Evolutionary conservation across 208 protist genomes (phyloP).

Genomic region (Leptomonas seymouri): DNA sequence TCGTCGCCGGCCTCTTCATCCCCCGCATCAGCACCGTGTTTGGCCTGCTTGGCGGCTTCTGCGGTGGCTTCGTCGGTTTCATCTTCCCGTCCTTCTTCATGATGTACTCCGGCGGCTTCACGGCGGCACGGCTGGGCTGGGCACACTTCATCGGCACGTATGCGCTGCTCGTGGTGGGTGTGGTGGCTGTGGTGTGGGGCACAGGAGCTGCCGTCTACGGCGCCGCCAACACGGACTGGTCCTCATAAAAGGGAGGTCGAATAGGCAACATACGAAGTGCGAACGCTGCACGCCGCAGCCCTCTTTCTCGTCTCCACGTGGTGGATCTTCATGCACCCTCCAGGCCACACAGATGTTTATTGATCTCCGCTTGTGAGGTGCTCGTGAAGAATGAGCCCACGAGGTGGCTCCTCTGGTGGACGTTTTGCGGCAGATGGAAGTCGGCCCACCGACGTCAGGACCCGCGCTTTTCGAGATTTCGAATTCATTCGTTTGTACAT

Average conservation of each 20-base stretch:
- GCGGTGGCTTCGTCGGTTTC: constrained; percentile 76
- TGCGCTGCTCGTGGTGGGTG: constrained; percentile 57
- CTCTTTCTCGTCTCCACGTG: too few relatives aligned
- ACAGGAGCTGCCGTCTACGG: constrained; percentile 62
- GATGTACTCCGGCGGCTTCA: constrained; percentile 64
- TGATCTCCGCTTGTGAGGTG: too few relatives aligned
- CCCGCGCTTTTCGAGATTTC: too few relatives aligned
- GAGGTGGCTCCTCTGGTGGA: too few relatives aligned
- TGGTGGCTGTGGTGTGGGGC: constrained; percentile 68
- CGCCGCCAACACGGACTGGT: constrained; percentile 31
- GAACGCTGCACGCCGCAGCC: too few relatives aligned
- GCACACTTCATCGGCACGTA: constrained; percentile 61
- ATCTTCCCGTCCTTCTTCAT: constrained; percentile 75
- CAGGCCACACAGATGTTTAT: too few relatives aligned
- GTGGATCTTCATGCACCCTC: too few relatives aligned
- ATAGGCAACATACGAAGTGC: neutral
- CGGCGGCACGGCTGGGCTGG: constrained; percentile 34
- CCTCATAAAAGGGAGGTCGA: neutral
- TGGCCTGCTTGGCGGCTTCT: constrained; percentile 70
- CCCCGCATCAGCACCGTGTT: constrained; percentile 71
- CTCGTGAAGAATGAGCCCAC: too few relatives aligned
- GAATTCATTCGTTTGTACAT: too few relatives aligned
- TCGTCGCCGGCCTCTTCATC: constrained; percentile 76
- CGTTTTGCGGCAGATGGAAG: too few relatives aligned
- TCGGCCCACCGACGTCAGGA: too few relatives aligned